Evolutionary conservation across 2,329 filamentous ascomycete species (phyloP).

Genomic region (Clonostachys solani): DNA sequence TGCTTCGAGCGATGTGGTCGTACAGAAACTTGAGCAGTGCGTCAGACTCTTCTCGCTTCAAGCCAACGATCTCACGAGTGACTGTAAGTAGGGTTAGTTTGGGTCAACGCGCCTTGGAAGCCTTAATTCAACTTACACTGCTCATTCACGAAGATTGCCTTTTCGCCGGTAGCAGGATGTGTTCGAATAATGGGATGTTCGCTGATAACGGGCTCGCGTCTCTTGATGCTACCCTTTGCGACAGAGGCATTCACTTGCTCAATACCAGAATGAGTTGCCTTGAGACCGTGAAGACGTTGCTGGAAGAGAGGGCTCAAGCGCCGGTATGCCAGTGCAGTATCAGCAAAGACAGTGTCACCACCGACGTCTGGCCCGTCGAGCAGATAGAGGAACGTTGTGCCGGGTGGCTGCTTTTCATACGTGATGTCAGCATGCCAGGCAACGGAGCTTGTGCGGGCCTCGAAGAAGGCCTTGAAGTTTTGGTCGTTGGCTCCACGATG

Average conservation of each 20-base stretch:
- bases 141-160: constrained; percentile 77
- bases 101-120: background rate
- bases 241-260: constrained; percentile 73
- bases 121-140: constrained; percentile 59
- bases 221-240: constrained; percentile 64
- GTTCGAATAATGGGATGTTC: constrained; percentile 77
- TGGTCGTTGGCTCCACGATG: constrained; percentile 57
- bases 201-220: constrained; percentile 67
- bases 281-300: constrained; percentile 74
- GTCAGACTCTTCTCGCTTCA: constrained; percentile 85
- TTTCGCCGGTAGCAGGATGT: constrained; percentile 79
- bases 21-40: constrained; percentile 68
- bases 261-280: constrained; percentile 74
- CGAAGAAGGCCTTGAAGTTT: constrained; percentile 55
- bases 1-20: constrained; percentile 44
- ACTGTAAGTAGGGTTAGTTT: constrained; percentile 37
- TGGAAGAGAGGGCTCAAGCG: constrained; percentile 76
- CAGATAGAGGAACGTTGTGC: constrained; percentile 84
- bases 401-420: constrained; percentile 84
- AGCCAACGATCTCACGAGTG: constrained; percentile 74
- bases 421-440: constrained; percentile 89
- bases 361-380: constrained; percentile 76
- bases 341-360: constrained; percentile 80
- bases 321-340: constrained; percentile 76
- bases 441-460: constrained; percentile 69